Evolutionary conservation across 192 early-diverging fungal species (phyloP).

Genomic region (Linnemannia exigua): DNA sequence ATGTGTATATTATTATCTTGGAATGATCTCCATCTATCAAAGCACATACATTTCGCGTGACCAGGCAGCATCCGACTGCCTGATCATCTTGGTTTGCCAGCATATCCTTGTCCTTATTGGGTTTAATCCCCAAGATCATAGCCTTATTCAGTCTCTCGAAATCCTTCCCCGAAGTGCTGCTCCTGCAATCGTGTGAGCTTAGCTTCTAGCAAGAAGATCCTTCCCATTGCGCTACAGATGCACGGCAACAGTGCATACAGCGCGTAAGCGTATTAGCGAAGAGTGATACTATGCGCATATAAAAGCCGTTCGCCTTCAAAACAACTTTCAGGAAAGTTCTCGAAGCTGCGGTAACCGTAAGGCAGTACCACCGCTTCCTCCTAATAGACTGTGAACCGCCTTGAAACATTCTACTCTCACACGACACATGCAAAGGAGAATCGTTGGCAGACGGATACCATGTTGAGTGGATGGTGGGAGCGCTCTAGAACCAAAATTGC

Average conservation of each 20-base stretch:
- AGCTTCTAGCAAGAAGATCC: constrained; percentile 13
- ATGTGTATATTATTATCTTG: not conserved
- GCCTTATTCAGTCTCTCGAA: constrained; percentile 11
- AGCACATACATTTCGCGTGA: constrained; percentile 16
- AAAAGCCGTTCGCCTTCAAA: not conserved
- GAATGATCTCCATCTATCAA: constrained; percentile 17
- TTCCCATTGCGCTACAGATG: constrained; percentile 8
- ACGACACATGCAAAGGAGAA: constrained; percentile 14
- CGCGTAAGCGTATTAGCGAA: constrained; percentile 19
- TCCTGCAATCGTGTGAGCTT: constrained; percentile 11
- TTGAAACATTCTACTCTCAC: constrained; percentile 3
- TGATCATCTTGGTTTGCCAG: constrained; percentile 21
- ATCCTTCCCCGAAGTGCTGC: constrained; percentile 9
- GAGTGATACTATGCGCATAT: not conserved
- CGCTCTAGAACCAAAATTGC: not conserved
- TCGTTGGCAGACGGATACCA: constrained; percentile 6
- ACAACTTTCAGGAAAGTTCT: constrained; percentile 31
- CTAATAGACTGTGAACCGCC: constrained; percentile 5
- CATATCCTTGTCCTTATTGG: not conserved
- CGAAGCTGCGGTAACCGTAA: constrained; percentile 11
- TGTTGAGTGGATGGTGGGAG: constrained; percentile 14
- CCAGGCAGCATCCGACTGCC: constrained; percentile 8
- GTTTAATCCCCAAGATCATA: constrained; percentile 2
- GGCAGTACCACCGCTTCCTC: constrained; percentile 10
- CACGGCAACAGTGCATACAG: not conserved